Percentiles rank a stretch among this genome's conserved stretches.
These are phyloP conservation scores for Magnusiomyces ingens DNA, from an alignment of 1,139 yeast species.

Conservation along the genomic window DNA sequence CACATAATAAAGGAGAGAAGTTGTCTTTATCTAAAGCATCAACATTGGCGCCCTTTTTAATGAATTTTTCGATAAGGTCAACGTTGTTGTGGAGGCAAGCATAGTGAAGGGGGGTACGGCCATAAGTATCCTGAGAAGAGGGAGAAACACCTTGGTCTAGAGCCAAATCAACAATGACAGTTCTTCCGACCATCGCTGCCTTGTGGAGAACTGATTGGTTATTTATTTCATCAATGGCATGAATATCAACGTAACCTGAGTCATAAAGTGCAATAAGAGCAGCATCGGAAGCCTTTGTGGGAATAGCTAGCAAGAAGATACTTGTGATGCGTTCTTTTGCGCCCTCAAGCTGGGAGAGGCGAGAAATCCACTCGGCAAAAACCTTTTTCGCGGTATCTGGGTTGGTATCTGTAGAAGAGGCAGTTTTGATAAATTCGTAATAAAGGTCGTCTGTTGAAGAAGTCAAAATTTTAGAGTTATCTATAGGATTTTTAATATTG, in stretches of 20 bases:
- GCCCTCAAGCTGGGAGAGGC: conserved; percentile 42
- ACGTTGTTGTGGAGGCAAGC: conserved; percentile 48
- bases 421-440: conserved; percentile 58
- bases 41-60: conserved; percentile 33
- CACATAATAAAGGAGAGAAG: conserved; percentile 63
- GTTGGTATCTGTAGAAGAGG: conserved; percentile 35
- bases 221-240: conserved; percentile 38
- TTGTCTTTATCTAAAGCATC: conserved; percentile 39
- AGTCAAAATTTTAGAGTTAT: neutral
- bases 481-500: neutral
- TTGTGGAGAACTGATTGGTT: conserved; percentile 43
- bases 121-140: conserved; percentile 54
- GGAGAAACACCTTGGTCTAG: conserved; percentile 31
- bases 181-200: conserved; percentile 37
- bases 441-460: conserved; percentile 49
- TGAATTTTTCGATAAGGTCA: conserved; percentile 29
- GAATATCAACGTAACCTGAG: conserved; percentile 35
- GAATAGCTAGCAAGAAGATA: conserved; percentile 56
- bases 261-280: conserved; percentile 37
- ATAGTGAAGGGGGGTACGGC: conserved; percentile 81
- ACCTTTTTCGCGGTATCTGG: conserved; percentile 19
- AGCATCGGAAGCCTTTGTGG: conserved; percentile 39
- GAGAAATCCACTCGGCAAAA: conserved; percentile 41
- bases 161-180: conserved; percentile 36
- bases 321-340: conserved; percentile 48